Conservation (phyloP, 2,329 filamentous ascomycete species). For the Colletotrichum graminicola region DNA sequence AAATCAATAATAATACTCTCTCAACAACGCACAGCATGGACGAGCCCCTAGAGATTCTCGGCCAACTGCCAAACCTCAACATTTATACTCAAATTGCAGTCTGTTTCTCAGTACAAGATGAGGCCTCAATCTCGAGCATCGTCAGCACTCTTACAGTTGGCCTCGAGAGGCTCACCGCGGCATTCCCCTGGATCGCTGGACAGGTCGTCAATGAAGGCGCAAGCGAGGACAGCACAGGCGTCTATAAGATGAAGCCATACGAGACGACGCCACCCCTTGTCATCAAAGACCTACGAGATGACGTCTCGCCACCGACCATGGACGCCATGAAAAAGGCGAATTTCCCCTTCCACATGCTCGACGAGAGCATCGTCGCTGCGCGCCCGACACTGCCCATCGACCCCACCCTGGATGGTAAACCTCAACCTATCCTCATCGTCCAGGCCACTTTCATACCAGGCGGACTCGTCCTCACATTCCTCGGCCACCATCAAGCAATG, state of each 20-base stretch:
- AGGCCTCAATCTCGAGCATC: conserved; percentile 45
- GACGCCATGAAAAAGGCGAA: conserved; percentile 51
- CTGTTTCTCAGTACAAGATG: conserved; percentile 51
- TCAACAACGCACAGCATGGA: conserved; percentile 8
- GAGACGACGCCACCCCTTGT: conserved; percentile 51
- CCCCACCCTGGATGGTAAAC: neutral
- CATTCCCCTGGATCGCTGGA: conserved; percentile 63
- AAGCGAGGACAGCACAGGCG: conserved; percentile 47
- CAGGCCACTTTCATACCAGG: conserved; percentile 50
- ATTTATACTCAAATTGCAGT: conserved; percentile 62
- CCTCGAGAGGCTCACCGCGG: conserved; percentile 52
- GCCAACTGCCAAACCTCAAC: conserved; percentile 54
- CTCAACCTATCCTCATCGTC: conserved; percentile 28
- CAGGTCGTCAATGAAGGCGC: conserved; percentile 54
- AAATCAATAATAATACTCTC: neutral
- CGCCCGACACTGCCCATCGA: conserved; percentile 33
- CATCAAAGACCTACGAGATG: conserved; percentile 57
- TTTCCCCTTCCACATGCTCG: conserved; percentile 63
- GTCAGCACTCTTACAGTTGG: conserved; percentile 51
- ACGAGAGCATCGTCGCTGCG: conserved; percentile 56
- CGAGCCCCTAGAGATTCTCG: conserved; percentile 54
- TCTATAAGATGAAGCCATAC: conserved; percentile 55
- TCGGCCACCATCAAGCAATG: conserved; percentile 62
- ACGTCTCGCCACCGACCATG: conserved; percentile 53
- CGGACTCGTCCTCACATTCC: conserved; percentile 63